Base-by-base conservation (phyloP, 2,329 filamentous ascomycete genomes). In the Aspergillus ruber region DNA sequence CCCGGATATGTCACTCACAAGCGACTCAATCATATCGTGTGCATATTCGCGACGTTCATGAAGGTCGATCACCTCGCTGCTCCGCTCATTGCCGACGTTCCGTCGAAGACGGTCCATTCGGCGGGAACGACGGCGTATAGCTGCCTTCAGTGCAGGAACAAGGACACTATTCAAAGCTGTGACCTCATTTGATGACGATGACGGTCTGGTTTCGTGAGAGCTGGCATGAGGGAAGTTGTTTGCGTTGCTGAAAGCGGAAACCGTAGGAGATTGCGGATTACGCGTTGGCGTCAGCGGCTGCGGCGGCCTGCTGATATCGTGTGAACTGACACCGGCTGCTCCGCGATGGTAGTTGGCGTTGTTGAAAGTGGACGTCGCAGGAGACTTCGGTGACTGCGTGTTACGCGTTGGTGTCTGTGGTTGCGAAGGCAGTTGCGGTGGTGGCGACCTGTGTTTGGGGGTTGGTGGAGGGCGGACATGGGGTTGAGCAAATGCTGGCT, bases 81-180 rank as follows among this genome's bases (percentile, higher is more conserved):
- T 46, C 61, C 65, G 60, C 81, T 80, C 45, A 84, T 70, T 35
- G 80, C 75, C 54, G 79, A 78, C 63, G 82, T 51, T 52, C 20
- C 54, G 56, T 13, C 64, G 57, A 29, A 69, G 56, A 18, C 64
- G 62, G 43, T 78, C 76, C 45, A 84, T 68, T 46, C 78, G 75
- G 56, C 80, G 79, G 21, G 73, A 73, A 45, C 93, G 85, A 44
- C 93, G 81, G 65, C 90, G 88, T 17, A 97, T 81, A 6, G 93
- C 90, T 56, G 93, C 87, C 68, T 95, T 90, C 2, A 98, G 78
- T 2, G 93, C 91, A 0, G 93, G 93, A 53, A 97, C 84, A 33
- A 98, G 88, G 44, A 98, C 91, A 56, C 91, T 88, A 61, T 86
- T 88, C 1, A 96, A 78, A 2, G 90, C 90, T 45, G 94, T 93